A percentile compares a stretch with the other conserved stretches of the same genome.
Evolutionary conservation across 306 rosid species (phyloP).

Genomic region (Astragalus membranaceus): DNA sequence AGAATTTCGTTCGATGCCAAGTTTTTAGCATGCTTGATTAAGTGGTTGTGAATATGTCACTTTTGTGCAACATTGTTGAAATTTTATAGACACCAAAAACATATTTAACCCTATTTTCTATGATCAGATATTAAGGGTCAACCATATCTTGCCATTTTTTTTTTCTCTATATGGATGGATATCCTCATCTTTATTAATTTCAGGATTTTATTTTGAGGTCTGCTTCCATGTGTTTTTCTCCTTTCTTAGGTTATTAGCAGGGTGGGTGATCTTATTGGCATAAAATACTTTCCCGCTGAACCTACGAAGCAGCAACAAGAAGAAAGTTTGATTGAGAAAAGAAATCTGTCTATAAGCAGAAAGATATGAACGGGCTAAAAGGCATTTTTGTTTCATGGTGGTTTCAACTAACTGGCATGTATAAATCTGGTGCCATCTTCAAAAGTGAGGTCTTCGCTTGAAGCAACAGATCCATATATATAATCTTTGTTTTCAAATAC

Average conservation of each 20-base stretch:
- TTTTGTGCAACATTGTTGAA: neutral
- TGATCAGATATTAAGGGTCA: neutral
- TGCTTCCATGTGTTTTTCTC: neutral
- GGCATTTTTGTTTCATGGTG: conserved; percentile 5
- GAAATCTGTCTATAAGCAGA: neutral
- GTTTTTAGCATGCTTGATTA: neutral
- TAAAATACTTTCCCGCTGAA: conserved; percentile 85
- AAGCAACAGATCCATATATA: conserved; percentile 11
- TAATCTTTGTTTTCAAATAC: conserved; percentile 4
- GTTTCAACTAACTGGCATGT: conserved; percentile 15
- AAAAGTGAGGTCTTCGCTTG: conserved; percentile 7
- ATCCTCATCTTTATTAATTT: neutral
- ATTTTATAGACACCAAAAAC: too few species aligned
- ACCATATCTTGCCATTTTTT: neutral
- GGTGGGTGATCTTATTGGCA: conserved; percentile 80
- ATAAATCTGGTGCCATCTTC: conserved; percentile 16
- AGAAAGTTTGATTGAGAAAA: conserved; percentile 25
- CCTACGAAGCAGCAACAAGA: conserved; percentile 43
- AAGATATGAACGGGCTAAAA: neutral
- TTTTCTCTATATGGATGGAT: neutral
- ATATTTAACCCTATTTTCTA: neutral
- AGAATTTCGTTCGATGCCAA: neutral
- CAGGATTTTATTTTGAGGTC: neutral
- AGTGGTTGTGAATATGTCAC: neutral
- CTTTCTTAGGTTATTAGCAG: conserved; percentile 57